Evolutionary conservation across 1,139 yeast species (phyloP).

Genomic region (Zygosaccharomyces pseudobailii): DNA sequence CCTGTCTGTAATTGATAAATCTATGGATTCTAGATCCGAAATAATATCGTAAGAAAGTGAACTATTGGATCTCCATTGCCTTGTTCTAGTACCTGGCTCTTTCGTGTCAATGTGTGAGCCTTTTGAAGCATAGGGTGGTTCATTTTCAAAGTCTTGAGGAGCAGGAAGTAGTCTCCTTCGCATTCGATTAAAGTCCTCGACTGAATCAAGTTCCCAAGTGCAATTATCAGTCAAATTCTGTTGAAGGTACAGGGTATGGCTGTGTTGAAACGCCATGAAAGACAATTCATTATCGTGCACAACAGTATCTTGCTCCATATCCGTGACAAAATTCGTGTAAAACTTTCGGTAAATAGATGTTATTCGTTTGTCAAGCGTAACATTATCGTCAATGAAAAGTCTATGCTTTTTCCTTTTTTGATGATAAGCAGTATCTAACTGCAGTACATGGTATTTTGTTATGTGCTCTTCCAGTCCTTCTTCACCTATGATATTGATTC

Average conservation of each 20-base stretch:
- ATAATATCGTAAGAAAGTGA: slow-evolving; percentile 43
- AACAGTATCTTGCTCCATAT: slow-evolving; percentile 55
- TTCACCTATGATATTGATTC: not conserved
- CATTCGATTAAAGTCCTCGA: slow-evolving; percentile 66
- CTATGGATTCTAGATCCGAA: slow-evolving; percentile 40
- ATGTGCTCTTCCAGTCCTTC: slow-evolving; percentile 10
- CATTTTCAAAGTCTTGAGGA: slow-evolving; percentile 5
- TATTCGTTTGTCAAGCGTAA: slow-evolving; percentile 17
- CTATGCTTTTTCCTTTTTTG: slow-evolving; percentile 16
- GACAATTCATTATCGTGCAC: slow-evolving; percentile 47
- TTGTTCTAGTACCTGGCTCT: slow-evolving; percentile 9
- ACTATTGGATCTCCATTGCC: slow-evolving; percentile 20
- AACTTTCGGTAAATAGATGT: slow-evolving; percentile 29
- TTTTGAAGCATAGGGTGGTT: not conserved
- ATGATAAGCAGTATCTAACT: slow-evolving; percentile 16
- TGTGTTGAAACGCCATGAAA: slow-evolving; percentile 42
- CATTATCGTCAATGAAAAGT: slow-evolving; percentile 16
- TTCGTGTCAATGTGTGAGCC: slow-evolving; percentile 9
- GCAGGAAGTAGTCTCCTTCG: slow-evolving; percentile 18
- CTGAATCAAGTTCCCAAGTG: slow-evolving; percentile 52
- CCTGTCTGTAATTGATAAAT: slow-evolving; percentile 32
- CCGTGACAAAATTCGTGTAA: slow-evolving; percentile 53
- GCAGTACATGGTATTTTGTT: slow-evolving; percentile 14
- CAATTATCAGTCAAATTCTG: slow-evolving; percentile 21
- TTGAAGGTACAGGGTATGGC: slow-evolving; percentile 36